Percentiles rank a stretch among this genome's conserved stretches.
phyloP scores from a whole-genome alignment of 257 asterid genomes.

The Nicotiana knightiana region DNA sequence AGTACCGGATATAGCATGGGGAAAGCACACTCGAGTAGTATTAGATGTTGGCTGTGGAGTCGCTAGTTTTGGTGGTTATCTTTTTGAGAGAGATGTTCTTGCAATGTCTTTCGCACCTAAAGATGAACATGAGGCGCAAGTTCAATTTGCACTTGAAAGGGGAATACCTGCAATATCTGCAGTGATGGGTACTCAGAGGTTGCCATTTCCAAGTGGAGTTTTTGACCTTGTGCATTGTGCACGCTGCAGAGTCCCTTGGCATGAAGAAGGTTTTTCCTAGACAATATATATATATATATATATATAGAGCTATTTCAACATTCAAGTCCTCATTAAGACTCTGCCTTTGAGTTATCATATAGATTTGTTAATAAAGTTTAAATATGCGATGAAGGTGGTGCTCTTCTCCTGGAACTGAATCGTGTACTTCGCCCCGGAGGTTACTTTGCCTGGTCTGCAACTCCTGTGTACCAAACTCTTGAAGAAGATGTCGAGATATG shows the following conservation, averaged over 20 bases:
- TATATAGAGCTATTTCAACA: background rate
- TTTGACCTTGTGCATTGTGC: constrained; percentile 86
- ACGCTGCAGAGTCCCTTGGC: constrained; percentile 98
- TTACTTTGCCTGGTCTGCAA: constrained; percentile 85
- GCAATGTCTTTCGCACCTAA: constrained; percentile 85
- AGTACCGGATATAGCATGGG: constrained; percentile 83
- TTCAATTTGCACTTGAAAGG: constrained; percentile 83
- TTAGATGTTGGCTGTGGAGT: constrained; percentile 91
- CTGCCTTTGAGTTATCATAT: background rate
- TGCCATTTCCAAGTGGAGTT: constrained; percentile 78
- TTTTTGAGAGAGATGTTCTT: constrained; percentile 78
- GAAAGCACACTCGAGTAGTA: constrained; percentile 62
- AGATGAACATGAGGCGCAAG: constrained; percentile 93
- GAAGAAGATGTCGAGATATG: constrained; percentile 74
- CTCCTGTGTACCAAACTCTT: constrained; percentile 86
- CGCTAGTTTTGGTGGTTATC: constrained; percentile 83
- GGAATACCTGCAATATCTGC: constrained; percentile 95
- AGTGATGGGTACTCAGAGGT: constrained; percentile 83
- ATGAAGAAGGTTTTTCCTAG: constrained; percentile 50
- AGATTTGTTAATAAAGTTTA: background rate
- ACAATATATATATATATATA: background rate
- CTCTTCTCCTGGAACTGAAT: constrained; percentile 76
- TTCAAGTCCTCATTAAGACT: background rate
- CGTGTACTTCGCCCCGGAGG: constrained; percentile 91
- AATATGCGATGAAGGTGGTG: constrained; percentile 58